Conservation (phyloP, 2,329 filamentous ascomycete genomes). For the Cercospora zeina region DNA sequence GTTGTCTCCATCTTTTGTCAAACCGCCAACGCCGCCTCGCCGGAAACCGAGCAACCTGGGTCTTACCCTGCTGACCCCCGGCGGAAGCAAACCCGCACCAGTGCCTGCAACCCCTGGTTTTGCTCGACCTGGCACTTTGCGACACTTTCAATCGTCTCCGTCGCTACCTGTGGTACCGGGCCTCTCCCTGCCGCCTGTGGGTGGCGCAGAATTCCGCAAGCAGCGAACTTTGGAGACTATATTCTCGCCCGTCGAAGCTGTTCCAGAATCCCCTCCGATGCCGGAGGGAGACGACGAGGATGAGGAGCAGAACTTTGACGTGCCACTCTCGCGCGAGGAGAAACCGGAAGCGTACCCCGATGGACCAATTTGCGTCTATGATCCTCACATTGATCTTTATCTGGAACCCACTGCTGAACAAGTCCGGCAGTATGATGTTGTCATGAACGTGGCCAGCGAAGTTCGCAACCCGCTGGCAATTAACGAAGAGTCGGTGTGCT, state of each 20-base stretch:
- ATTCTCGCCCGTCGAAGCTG: conserved; percentile 33
- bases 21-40: conserved; percentile 68
- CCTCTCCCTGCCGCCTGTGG: conserved; percentile 34
- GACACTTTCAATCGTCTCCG: conserved; percentile 64
- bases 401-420: conserved; percentile 77
- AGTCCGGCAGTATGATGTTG: conserved; percentile 74
- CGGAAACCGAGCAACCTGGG: conserved; percentile 76
- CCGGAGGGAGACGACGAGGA: conserved; percentile 44
- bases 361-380: conserved; percentile 79
- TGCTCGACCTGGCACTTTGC: conserved; percentile 52
- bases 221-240: conserved; percentile 36
- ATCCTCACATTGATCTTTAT: conserved; percentile 74
- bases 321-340: conserved; percentile 61
- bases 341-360: conserved; percentile 81
- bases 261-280: conserved; percentile 20
- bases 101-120: conserved; percentile 60
- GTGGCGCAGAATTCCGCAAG: conserved; percentile 17
- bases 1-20: conserved; percentile 74
- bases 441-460: conserved; percentile 82
- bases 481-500: conserved; percentile 17
- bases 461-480: conserved; percentile 70
- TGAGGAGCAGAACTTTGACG: conserved; percentile 54
- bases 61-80: conserved; percentile 67
- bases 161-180: conserved; percentile 57
- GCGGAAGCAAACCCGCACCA: conserved; percentile 59